These are phyloP conservation scores for Asclepias syriaca DNA, from an alignment of 257 asterid genomes.

Conservation along the genomic window DNA sequence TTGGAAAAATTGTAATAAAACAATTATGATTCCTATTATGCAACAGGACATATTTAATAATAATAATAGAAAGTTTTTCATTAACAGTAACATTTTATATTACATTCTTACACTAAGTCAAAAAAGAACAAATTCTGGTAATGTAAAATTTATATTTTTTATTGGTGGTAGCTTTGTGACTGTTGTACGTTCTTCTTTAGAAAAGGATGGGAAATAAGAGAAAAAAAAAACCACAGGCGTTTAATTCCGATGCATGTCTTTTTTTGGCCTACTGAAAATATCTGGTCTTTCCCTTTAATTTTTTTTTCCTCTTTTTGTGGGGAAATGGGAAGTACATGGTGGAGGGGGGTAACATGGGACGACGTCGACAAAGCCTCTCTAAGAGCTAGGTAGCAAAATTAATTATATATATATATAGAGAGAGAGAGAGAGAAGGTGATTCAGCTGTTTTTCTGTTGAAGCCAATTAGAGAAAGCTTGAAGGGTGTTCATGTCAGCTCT, in stretches of 20 bases:
- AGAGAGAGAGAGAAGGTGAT: no score
- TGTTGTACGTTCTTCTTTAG: constrained; percentile 3
- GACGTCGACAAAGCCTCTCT: neutral
- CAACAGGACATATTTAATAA: neutral
- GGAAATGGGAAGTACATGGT: no score
- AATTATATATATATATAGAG: no score
- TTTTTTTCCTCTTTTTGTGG: no score
- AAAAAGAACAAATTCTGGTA: neutral
- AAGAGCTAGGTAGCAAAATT: neutral
- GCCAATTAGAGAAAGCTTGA: constrained; percentile 59
- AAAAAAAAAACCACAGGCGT: neutral
- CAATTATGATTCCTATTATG: neutral
- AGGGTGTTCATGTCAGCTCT: constrained; percentile 92
- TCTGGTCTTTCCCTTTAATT: neutral
- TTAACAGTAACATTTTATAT: neutral
- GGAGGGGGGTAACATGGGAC: neutral
- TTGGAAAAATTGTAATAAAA: neutral
- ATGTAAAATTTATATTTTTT: neutral
- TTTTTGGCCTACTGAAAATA: neutral
- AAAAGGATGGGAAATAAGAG: neutral
- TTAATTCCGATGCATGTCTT: no score
- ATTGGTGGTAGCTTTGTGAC: neutral
- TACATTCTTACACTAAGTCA: neutral
- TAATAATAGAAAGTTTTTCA: neutral
- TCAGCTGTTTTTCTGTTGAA: constrained; percentile 31